Evolutionary conservation across 352 stramenopile species (phyloP), one percentile per base, ranked within the genome.

Genomic region (Hyaloperonospora brassicae): DNA sequence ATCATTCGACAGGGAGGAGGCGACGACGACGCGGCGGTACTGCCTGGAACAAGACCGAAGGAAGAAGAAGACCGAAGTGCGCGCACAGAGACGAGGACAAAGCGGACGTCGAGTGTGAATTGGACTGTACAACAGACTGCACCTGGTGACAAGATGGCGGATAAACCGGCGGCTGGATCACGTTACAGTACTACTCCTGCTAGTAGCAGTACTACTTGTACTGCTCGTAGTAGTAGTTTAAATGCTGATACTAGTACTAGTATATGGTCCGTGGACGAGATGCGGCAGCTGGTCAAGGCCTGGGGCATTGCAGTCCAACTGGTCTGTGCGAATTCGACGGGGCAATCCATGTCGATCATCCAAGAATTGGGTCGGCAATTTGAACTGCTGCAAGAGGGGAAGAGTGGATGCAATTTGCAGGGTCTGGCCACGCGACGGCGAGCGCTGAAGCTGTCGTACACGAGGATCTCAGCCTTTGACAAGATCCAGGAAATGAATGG

Each of bases 401-500:
- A 56, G 0, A 52, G 23, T 7, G 30, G 39, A 1, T 61, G 66
- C 27, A 75, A 72, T 42, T 27, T 66, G n/a, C 70, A 60, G 14
- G 48, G 56, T 0, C 25, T 70, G 12, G 63, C 57, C 13, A 70
- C 59, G 6, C 50, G 61, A 42, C 66, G 66, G 8, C 55, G 59
- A n/a, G 60, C 66, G 44, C 38, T 75, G 38, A 66, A 62, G 41
- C 61, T 60, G 34, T 72, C 66, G 23, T 70, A 58, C 22, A 59
- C 52, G 2, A 51, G 52, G 46, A 65, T 75, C 23, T 30, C 50
- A 0, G 63, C 57, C 6, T 75, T 70, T 35, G 55, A 75, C 48
- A 57, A 64, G 44, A 64, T 65, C 14, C 66, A 75, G 41, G 50
- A 70, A 41, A 59, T 67, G 50, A 69, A 68, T 38, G 66, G 63